Evolutionary conservation across 148 eudicot genomes (phyloP).

Genomic region (Heliosperma pusillum): DNA sequence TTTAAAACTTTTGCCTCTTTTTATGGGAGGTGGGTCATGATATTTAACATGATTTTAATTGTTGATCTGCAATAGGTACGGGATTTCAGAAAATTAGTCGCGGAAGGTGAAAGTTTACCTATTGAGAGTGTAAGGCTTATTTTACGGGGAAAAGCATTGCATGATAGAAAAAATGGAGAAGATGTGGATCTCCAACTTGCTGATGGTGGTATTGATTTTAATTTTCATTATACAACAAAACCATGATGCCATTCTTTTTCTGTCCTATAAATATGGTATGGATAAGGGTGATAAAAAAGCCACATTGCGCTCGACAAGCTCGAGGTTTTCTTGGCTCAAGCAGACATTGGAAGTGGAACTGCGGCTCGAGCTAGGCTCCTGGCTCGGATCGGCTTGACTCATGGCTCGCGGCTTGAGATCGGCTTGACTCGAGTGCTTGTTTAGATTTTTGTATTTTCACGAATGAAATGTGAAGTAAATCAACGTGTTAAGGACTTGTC

Average conservation of each 20-base stretch:
- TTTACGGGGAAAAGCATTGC: constrained; percentile 63
- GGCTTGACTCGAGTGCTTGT: too few species aligned
- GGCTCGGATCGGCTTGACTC: too few species aligned
- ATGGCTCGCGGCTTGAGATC: too few species aligned
- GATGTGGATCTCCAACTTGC: constrained; percentile 45
- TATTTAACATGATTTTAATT: background rate
- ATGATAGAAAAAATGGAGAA: constrained; percentile 53
- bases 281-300: too few species aligned
- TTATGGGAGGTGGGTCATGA: background rate
- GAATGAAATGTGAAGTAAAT: too few species aligned
- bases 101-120: constrained; percentile 44
- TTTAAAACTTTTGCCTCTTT: background rate
- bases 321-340: too few species aligned
- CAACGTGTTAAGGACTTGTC: too few species aligned
- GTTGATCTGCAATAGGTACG: constrained; percentile 39
- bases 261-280: background rate
- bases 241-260: background rate
- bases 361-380: too few species aligned
- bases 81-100: constrained; percentile 70
- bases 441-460: too few species aligned
- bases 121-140: constrained; percentile 64
- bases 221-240: background rate
- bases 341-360: too few species aligned
- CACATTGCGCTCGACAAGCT: too few species aligned
- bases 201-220: constrained; percentile 58